Base-by-base conservation (phyloP, 2,329 filamentous ascomycete genomes). In the Paracoccidioides brasiliensis region DNA sequence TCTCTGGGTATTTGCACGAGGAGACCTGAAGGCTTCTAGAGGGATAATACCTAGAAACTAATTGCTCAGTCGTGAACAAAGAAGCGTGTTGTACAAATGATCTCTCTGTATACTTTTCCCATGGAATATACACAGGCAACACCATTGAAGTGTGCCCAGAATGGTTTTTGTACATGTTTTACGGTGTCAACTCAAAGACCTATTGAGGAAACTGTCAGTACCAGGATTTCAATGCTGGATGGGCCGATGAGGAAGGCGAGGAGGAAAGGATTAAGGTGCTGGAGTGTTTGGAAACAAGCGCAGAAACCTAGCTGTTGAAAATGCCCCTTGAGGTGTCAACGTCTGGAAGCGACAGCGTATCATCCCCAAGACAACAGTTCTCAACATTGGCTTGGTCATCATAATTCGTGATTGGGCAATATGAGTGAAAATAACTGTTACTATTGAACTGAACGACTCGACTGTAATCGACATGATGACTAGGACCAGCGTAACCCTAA, bases 381-480 rank as follows among this genome's bases (percentile, higher is more conserved):
- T 70, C 65, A 3, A 67, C 64, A 30, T 66, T 72, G 1, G 66
- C 71, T 59, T 80, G 72, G 63, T 83, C 69, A 40, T 67, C 64
- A 68, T 81, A 83, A 65, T 84, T 64, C 7, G 28, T 33, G 54
- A 80, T 73, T 1, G 63, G 62, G 67, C 84, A 86, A 62, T 76
- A 78, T 1, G 75, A 42, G 64, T 87, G 82, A 68, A 80, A 87
- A 61, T 82, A 82, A 28, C 74, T 74, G n/a, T 73, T 57, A 33
- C 77, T 69, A 65, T 84, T 77, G 62, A 84, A 80, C 6, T 79
- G 76, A 32, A 73, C 68, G 44, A 78, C 76, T 15, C 68, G 63
- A 57, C 70, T 72, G 63, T 82, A 84, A 64, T 82, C 75, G 42
- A 83, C 74, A 5, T 70, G 69, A 35, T 59, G 56, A 71, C 28